Evolutionary conservation across 2,329 filamentous ascomycete genomes (phyloP), one percentile per base, ranked within the genome.

Genomic region (Cladophialophora yegresii): DNA sequence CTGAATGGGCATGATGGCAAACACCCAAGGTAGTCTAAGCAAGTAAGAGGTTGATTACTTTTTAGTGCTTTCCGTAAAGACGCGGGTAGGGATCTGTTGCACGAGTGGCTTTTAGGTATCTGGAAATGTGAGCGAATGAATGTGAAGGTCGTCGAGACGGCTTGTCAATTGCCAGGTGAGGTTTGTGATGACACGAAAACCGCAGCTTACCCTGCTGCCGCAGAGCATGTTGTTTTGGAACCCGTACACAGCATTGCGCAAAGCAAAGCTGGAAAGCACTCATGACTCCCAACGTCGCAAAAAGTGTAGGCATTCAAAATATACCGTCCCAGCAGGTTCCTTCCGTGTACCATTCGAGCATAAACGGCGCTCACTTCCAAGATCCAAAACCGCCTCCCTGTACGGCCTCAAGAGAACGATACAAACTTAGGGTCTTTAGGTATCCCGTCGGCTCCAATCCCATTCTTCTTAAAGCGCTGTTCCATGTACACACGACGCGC

Each of bases 371-470:
- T 50, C 33, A 22, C 47, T 56, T 32, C 22, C 26, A 28, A 28
- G 6, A 28, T 28, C 26, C 26, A 28, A 28, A 28, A 28, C 3
- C 26, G 26, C 3, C 26, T 28, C 26, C 26, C 3, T 28, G 6
- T 6, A 6, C 22, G 16, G 4, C 7, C 45, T 67, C 55, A 70
- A 13, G 68, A 70, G 78, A 98, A 98, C 75, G 91, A 96, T 65
- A 98, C 92, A 75, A 96, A 96, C 81, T 97, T 97, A 67, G 93
- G 92, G 80, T 98, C 93, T 75, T 87, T 85, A 67, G 95, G 95
- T 71, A 88, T 80, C 4, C 95, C 95, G 77, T 99, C 95, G 4
- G 90, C 84, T 1, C 88, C 92, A 75, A 99, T 97, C 58, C 91
- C 90, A 73, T 96, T 91, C 75, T 88, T 92, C 75, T 87, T 87